These are phyloP conservation scores for Corymbia calophylla DNA, from an alignment of 441 rosid species.

Conservation along the genomic window DNA sequence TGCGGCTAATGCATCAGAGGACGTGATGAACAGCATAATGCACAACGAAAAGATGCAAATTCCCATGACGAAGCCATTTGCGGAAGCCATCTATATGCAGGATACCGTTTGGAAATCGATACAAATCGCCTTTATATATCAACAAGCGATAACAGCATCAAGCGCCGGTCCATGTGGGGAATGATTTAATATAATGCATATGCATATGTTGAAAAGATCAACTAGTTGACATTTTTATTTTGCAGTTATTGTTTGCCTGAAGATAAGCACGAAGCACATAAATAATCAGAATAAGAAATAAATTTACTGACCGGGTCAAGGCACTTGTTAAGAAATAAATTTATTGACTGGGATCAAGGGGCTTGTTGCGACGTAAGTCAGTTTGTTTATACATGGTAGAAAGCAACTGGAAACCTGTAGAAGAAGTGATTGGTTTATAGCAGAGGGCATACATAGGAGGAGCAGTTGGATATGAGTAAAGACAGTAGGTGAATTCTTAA, in stretches of 20 bases:
- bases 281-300: neutral
- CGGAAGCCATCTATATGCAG: neutral
- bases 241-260: neutral
- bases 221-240: neutral
- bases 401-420: too few relatives aligned
- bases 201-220: neutral
- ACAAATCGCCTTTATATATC: neutral
- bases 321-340: neutral
- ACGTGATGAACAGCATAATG: neutral
- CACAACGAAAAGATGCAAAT: neutral
- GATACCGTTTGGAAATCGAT: neutral
- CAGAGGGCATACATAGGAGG: too few relatives aligned
- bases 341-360: too few relatives aligned
- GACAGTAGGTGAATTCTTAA: too few relatives aligned
- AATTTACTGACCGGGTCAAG: neutral
- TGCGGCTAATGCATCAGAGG: neutral
- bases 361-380: too few relatives aligned
- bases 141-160: neutral
- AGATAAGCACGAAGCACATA: neutral
- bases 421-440: too few relatives aligned
- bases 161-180: neutral
- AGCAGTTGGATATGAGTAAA: too few relatives aligned
- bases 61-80: neutral
- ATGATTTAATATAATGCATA: neutral
- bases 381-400: too few relatives aligned